A percentile compares a stretch with the other conserved stretches of the same genome.
These are phyloP conservation scores for Cryptococcus depauperatus DNA, from an alignment of 1,284 basidiomycete genomes.

Conservation along the genomic window DNA sequence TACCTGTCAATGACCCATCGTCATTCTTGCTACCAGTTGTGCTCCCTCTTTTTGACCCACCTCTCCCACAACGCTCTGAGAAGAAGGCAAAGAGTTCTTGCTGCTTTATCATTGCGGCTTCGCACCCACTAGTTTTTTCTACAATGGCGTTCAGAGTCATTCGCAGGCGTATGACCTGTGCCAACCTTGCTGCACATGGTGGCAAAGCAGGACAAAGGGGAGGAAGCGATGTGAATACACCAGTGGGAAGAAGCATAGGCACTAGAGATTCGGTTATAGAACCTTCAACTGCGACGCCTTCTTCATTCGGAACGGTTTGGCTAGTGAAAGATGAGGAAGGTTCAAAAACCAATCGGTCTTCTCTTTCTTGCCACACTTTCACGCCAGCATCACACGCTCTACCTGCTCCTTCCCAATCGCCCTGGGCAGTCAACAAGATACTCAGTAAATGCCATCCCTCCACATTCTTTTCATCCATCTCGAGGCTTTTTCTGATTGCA, in stretches of 20 bases:
- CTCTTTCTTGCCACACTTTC: slow-evolving; percentile 47
- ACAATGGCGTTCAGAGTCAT: slow-evolving; percentile 77
- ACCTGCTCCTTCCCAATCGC: slow-evolving; percentile 71
- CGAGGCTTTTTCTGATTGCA: slow-evolving; percentile 65
- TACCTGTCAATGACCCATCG: too few species aligned
- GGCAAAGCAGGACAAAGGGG: slow-evolving; percentile 8
- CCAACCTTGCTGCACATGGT: slow-evolving; percentile 55
- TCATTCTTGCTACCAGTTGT: too few species aligned
- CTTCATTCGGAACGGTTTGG: too few species aligned
- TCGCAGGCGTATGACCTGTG: slow-evolving; percentile 71
- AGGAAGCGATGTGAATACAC: not conserved
- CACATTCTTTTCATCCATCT: slow-evolving; percentile 62
- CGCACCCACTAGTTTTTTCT: slow-evolving; percentile 78
- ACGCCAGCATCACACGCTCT: slow-evolving; percentile 68
- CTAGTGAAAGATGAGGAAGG: too few species aligned
- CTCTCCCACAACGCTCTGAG: slow-evolving; percentile 39
- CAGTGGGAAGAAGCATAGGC: not conserved
- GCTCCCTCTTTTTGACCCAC: too few species aligned
- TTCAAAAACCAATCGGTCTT: not conserved
- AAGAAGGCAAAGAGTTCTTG: slow-evolving; percentile 80
- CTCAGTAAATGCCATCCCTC: slow-evolving; percentile 89
- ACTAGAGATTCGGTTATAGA: too few species aligned
- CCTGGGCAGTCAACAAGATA: slow-evolving; percentile 66
- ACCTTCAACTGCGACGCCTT: too few species aligned
- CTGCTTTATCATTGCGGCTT: slow-evolving; percentile 73